phyloP scores from a whole-genome alignment of 768 basidiomycete species.

The Termitomyces heimii region DNA sequence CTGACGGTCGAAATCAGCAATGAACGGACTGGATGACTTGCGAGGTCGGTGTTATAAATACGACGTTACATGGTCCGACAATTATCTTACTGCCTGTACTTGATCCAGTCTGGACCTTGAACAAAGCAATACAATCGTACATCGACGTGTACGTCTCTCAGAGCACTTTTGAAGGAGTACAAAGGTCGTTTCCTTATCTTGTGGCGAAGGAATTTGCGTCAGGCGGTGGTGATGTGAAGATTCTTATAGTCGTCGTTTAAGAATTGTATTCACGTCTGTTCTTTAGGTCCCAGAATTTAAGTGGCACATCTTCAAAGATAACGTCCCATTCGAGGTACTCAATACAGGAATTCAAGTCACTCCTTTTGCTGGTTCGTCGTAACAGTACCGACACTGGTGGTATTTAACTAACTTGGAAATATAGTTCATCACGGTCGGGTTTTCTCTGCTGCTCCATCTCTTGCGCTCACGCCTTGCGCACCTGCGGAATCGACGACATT shows the following conservation, averaged over 20 bases:
- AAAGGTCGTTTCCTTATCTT: slow-evolving; percentile 76
- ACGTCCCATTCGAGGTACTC: slow-evolving; percentile 59
- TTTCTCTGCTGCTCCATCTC: slow-evolving; percentile 40
- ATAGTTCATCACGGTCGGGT: slow-evolving; percentile 72
- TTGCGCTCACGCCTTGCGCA: slow-evolving; percentile 27
- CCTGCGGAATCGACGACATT: slow-evolving; percentile 26
- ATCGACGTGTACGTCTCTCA: slow-evolving; percentile 73
- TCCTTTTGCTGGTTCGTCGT: slow-evolving; percentile 55
- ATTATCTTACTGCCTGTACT: slow-evolving; percentile 1
- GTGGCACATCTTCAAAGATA: slow-evolving; percentile 77
- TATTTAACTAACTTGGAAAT: slow-evolving; percentile 4
- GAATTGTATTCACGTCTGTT: not conserved
- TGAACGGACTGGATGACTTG: slow-evolving; percentile 88
- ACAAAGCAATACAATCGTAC: slow-evolving; percentile 53
- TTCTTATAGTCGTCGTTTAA: not conserved
- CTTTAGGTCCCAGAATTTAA: slow-evolving; percentile 71
- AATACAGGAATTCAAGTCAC: slow-evolving; percentile 57
- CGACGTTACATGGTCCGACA: not conserved
- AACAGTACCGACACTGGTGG: not conserved
- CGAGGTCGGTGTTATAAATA: slow-evolving; percentile 45
- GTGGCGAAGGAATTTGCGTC: slow-evolving; percentile 70
- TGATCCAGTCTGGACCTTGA: slow-evolving; percentile 65
- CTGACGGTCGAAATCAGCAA: slow-evolving; percentile 37
- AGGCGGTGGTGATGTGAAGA: slow-evolving; percentile 70
- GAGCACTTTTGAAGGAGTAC: slow-evolving; percentile 60